Evolutionary conservation across 169 alveolate species (phyloP), one percentile per base, ranked within the genome.

Genomic region (Babesia gibsoni): DNA sequence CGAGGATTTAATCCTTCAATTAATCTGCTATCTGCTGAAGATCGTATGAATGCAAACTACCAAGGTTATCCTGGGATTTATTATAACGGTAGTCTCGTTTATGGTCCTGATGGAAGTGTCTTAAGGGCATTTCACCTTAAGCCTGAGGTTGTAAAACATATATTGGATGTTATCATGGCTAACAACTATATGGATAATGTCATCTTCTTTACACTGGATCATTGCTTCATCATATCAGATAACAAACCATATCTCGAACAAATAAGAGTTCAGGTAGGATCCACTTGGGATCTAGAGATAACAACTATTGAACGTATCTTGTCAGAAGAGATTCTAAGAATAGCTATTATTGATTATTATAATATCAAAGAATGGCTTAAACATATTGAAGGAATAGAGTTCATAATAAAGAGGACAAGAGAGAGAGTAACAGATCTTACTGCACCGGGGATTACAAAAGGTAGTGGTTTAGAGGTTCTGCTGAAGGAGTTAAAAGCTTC

Each of bases 381-480:
- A 33, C 50, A 45, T 48, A 63, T 49, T 54, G 36, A 4, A 10
- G 68, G 39, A 16, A 67, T 33, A 5, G 83, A 68, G 20, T 69
- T 54, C 45, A 35, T 48, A 10, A 57, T 23, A 14, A 77, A 79
- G 33, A 37, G 59, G 16, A 58, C 73, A 12, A n/a, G 39, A n/a
- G 52, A 42, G 23, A 65, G 32, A 41, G 33, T 59, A 18, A 42
- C 52, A 22, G 75, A 59, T 49, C 16, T 79, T 16, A 33, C 72
- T 3, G 78, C 88, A 0, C 14, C 43, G 41, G 77, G 77, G 7
- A 41, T 79, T 32, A 68, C 88, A 10, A 79, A 79, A 41, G 74
- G 73, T 35, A 65, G 54, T 36, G 88, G 83, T 16, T 37, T 79
- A 1, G 54, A 14, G 53, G 14, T 36, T 10, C 27, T 79, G 23